phyloP scores from a whole-genome alignment of 345 rosid genomes.

The Eucalyptus paniculata region DNA sequence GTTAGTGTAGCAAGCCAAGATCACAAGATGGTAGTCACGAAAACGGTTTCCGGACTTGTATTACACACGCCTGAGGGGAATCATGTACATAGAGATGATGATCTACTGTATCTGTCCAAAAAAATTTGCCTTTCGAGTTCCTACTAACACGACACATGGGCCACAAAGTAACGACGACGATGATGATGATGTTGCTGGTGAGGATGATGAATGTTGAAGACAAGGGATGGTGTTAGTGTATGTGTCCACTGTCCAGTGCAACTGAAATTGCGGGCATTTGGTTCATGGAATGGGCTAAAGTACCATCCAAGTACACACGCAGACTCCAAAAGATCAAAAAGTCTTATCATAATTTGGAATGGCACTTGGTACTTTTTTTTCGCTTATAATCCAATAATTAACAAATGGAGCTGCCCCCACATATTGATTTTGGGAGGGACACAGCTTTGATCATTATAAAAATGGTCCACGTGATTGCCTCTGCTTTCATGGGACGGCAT shows the following conservation, averaged over 20 bases:
- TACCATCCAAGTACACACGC: background rate
- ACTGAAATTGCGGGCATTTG: background rate
- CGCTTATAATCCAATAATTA: background rate
- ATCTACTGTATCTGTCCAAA: background rate
- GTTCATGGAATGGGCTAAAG: background rate
- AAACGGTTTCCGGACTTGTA: background rate
- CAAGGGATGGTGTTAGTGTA: background rate
- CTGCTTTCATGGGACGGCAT: background rate
- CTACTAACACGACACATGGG: background rate
- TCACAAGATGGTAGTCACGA: background rate
- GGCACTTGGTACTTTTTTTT: background rate
- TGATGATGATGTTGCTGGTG: background rate
- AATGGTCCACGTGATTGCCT: background rate
- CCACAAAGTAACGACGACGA: background rate
- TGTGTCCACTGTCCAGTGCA: background rate
- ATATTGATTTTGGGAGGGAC: background rate
- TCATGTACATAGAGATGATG: background rate
- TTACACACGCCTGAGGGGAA: background rate
- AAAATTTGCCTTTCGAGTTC: background rate
- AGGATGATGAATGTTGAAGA: background rate
- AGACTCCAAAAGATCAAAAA: background rate
- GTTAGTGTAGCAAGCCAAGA: background rate
- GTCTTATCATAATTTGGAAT: background rate
- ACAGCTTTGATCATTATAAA: background rate
- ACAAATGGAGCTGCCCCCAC: background rate